These are phyloP conservation scores for Wickerhamomyces subpelliculosus DNA, from an alignment of 805 yeast species.

Conservation along the genomic window DNA sequence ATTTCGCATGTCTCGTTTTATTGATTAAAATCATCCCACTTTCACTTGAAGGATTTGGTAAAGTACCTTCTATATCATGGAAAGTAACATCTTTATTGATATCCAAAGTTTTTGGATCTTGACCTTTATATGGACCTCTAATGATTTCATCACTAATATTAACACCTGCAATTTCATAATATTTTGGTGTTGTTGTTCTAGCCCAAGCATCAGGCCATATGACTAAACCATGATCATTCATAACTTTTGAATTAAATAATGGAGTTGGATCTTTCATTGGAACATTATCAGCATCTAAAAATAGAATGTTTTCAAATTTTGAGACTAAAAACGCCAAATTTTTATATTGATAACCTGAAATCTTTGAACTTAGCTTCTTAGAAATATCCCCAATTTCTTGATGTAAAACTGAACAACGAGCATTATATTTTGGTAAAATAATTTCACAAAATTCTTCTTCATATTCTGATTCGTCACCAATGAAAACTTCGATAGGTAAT, in stretches of 20 bases:
- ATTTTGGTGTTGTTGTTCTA: slow-evolving; percentile 56
- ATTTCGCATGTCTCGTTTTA: slow-evolving; percentile 45
- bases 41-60: slow-evolving; percentile 61
- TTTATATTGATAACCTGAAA: slow-evolving; percentile 60
- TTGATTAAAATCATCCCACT: slow-evolving; percentile 56
- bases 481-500: slow-evolving; percentile 65
- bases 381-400: slow-evolving; percentile 47
- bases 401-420: slow-evolving; percentile 56
- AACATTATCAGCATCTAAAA: slow-evolving; percentile 67
- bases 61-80: slow-evolving; percentile 50
- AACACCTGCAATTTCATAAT: slow-evolving; percentile 43
- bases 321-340: slow-evolving; percentile 62
- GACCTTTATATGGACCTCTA: slow-evolving; percentile 26
- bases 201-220: slow-evolving; percentile 73
- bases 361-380: slow-evolving; percentile 36
- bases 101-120: slow-evolving; percentile 12
- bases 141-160: slow-evolving; percentile 28
- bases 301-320: slow-evolving; percentile 58
- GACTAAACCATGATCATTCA: slow-evolving; percentile 36
- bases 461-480: slow-evolving; percentile 58
- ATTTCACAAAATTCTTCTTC: slow-evolving; percentile 59
- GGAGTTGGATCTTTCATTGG: slow-evolving; percentile 56
- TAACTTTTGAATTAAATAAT: slow-evolving; percentile 38
- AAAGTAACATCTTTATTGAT: slow-evolving; percentile 26
- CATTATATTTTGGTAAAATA: slow-evolving; percentile 52